Evolutionary conservation across 2,329 filamentous ascomycete species (phyloP), one percentile per base, ranked within the genome.

Genomic region (Cercospora sojina): DNA sequence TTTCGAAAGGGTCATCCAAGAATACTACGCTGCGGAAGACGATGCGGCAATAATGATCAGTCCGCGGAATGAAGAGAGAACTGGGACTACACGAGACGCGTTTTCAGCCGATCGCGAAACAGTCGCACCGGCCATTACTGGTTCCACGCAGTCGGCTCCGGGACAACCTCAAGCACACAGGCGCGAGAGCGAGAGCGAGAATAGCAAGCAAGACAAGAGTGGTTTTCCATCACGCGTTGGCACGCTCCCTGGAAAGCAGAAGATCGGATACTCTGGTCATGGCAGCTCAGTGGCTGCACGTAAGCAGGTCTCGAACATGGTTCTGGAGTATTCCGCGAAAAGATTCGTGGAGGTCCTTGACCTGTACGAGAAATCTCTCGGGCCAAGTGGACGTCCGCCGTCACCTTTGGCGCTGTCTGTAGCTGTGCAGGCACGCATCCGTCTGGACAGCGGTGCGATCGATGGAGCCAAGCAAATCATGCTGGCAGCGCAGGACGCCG

Each of bases 381-480:
- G 69, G 18, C 27, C 65, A 18, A 63, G 56, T 25, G 72, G 72
- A n/a, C 47, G 75, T 13, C 74, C 75, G 20, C 31, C 61, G 13
- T 76, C 76, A 13, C 65, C 69, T 6, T 64, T 69, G 18, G 66
- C 70, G 2, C 70, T 79, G 12, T 70, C 76, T 35, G 59, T 77
- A 12, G 75, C 75, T 1, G 64, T 77, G 5, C 70, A 77, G 59
- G 74, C 76, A 10, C 71, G 69, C 35, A 61, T 77, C 23, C 72
- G 73, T 18, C 62, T 69, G 5, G 58, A 72, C 25, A n/a, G 64
- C 10, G 73, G 73, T 41, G 56, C 72, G 23, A 13, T 62, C 23
- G 55, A 56, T 13, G 67, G 65, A 23, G 75, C 73, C 16, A 60
- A 70, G 41, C 49, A 62, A 10, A 64, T 76, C 5, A 49, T 78